These are phyloP conservation scores for Tilletia caries DNA, from an alignment of 1,284 basidiomycete genomes.

Conservation along the genomic window DNA sequence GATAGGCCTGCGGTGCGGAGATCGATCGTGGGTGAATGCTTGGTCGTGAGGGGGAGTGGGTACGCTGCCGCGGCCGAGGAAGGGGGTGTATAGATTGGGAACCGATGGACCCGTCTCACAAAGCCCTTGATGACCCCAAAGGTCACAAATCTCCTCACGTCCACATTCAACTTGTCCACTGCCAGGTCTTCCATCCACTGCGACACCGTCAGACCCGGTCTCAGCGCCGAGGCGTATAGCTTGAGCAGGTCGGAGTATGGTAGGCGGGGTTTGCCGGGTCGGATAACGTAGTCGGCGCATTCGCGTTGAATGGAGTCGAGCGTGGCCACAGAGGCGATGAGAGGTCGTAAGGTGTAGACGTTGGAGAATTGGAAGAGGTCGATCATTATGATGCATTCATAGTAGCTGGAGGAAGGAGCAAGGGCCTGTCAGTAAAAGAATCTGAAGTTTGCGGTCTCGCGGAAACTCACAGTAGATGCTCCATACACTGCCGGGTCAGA, in stretches of 20 bases:
- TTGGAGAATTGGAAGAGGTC: slow-evolving; percentile 93
- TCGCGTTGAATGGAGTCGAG: slow-evolving; percentile 78
- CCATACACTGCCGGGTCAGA: slow-evolving; percentile 79
- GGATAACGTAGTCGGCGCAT: slow-evolving; percentile 83
- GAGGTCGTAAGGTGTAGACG: slow-evolving; percentile 84
- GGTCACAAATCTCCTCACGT: slow-evolving; percentile 87
- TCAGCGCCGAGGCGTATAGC: slow-evolving; percentile 77
- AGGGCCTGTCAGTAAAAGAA: background rate
- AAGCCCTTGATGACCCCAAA: slow-evolving; percentile 99
- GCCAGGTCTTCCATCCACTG: slow-evolving; percentile 83
- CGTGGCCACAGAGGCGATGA: slow-evolving; percentile 76
- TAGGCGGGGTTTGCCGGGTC: slow-evolving; percentile 60
- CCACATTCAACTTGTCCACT: slow-evolving; percentile 65
- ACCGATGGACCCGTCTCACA: slow-evolving; percentile 83
- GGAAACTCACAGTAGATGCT: slow-evolving; percentile 78
- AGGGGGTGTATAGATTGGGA: slow-evolving; percentile 65
- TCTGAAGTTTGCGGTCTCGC: too few species aligned
- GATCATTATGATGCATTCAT: slow-evolving; percentile 90
- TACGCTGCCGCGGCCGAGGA: slow-evolving; percentile 44
- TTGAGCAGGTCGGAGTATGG: slow-evolving; percentile 63
- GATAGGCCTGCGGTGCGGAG: background rate
- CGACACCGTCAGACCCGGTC: slow-evolving; percentile 75
- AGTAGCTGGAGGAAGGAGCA: slow-evolving; percentile 64
- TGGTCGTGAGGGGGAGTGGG: slow-evolving; percentile 14
- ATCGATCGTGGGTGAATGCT: slow-evolving; percentile 9